A percentile compares a stretch with the other conserved stretches of the same genome.
Conservation (phyloP, 345 rosid genomes). For the Adansonia digitata region DNA sequence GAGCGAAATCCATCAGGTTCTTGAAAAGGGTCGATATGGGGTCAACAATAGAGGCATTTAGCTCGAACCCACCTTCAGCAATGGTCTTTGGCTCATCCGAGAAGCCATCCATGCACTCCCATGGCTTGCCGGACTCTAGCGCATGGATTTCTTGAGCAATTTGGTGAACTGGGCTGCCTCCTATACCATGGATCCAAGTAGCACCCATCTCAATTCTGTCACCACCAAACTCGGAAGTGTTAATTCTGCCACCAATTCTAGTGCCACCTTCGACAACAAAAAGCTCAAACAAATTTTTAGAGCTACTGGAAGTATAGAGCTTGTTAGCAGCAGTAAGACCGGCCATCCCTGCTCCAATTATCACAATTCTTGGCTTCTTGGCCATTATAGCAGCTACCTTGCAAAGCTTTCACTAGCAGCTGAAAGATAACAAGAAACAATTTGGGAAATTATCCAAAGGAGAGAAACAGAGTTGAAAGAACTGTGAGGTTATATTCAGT, state of each 20-base stretch:
- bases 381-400: conserved; percentile 43
- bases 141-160: conserved; percentile 64
- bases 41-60: conserved; percentile 41
- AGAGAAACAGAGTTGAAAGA: conserved; percentile 7
- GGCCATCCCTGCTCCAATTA: conserved; percentile 99
- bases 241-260: conserved; percentile 91
- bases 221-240: conserved; percentile 76
- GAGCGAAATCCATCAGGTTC: conserved; percentile 73
- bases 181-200: conserved; percentile 98
- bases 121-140: conserved; percentile 69
- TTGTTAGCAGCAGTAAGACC: conserved; percentile 92
- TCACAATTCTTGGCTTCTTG: conserved; percentile 83
- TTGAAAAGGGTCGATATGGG: conserved; percentile 56
- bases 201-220: conserved; percentile 98
- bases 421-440: neutral
- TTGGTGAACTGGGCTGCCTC: conserved; percentile 75
- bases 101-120: conserved; percentile 94
- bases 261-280: conserved; percentile 82
- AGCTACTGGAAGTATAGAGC: conserved; percentile 47
- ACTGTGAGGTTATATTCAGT: conserved; percentile 25
- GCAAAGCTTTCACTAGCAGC: neutral
- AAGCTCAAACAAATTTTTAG: conserved; percentile 59
- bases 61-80: conserved; percentile 76
- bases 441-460: neutral
- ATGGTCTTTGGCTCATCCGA: conserved; percentile 42